Evolutionary conservation across 192 early-diverging fungal genomes (phyloP).

Genomic region (Rhizophagus sp.): DNA sequence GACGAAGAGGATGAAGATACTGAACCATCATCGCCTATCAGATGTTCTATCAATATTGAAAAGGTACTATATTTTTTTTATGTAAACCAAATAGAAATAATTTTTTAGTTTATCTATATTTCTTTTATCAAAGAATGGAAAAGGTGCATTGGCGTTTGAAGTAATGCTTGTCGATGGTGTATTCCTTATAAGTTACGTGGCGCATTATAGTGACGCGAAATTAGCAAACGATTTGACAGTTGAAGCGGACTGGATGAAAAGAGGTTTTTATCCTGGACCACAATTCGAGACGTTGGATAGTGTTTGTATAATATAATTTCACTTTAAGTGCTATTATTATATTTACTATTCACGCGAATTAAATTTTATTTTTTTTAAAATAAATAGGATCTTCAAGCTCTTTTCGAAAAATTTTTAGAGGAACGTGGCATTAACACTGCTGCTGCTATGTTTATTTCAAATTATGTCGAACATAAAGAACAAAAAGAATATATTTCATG

Average conservation of each 20-base stretch:
- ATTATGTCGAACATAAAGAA: constrained; percentile 94
- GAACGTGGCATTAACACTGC: constrained; percentile 88
- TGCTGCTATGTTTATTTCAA: constrained; percentile 82
- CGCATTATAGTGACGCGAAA: constrained; percentile 63
- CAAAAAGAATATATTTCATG: constrained; percentile 90
- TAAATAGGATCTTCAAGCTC: constrained; percentile 58
- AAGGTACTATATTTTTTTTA: constrained; percentile 47
- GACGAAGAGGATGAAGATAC: constrained; percentile 63
- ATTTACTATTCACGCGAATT: background rate
- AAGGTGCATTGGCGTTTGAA: constrained; percentile 81
- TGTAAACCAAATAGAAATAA: constrained; percentile 1
- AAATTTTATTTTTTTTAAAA: background rate
- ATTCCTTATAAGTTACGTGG: constrained; percentile 84
- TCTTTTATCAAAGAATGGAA: constrained; percentile 48
- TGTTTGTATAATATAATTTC: constrained; percentile 27
- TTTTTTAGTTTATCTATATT: background rate
- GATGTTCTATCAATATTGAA: constrained; percentile 80
- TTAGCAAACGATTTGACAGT: constrained; percentile 64
- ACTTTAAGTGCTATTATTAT: background rate
- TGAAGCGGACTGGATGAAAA: constrained; percentile 88
- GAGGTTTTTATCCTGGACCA: constrained; percentile 87
- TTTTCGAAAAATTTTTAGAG: constrained; percentile 75
- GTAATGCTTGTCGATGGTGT: constrained; percentile 79
- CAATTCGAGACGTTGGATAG: constrained; percentile 91
- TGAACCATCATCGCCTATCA: constrained; percentile 63